These are phyloP conservation scores for Iberis amara DNA, from an alignment of 441 rosid genomes.

Conservation along the genomic window DNA sequence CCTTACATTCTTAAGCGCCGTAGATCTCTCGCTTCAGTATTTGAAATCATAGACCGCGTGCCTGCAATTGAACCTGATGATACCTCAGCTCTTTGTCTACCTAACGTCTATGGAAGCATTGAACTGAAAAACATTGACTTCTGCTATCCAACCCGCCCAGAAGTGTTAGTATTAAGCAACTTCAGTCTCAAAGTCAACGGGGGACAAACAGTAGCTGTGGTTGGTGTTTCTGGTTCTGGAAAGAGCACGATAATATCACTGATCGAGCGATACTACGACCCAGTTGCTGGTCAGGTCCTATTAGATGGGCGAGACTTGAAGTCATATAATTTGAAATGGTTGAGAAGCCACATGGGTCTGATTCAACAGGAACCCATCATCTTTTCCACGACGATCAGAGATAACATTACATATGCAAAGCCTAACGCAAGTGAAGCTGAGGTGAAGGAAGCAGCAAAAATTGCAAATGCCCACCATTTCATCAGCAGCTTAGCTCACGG, in stretches of 20 bases:
- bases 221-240: conserved; percentile 99
- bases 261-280: conserved; percentile 96
- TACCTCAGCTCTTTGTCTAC: conserved; percentile 77
- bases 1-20: conserved; percentile 97
- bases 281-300: conserved; percentile 93
- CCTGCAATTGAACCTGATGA: conserved; percentile 98
- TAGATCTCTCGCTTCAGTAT: conserved; percentile 83
- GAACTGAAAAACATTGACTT: conserved; percentile 93
- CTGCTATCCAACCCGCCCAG: conserved; percentile 92
- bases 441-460: conserved; percentile 96
- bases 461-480: conserved; percentile 98
- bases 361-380: conserved; percentile 96
- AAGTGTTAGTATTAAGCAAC: conserved; percentile 87
- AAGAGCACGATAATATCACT: conserved; percentile 96
- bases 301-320: conserved; percentile 89
- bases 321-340: conserved; percentile 82
- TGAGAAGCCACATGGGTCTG: conserved; percentile 89
- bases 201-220: conserved; percentile 95
- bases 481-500: conserved; percentile 97
- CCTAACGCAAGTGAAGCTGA: conserved; percentile 97
- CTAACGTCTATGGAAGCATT: conserved; percentile 94
- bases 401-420: conserved; percentile 90
- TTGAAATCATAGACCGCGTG: conserved; percentile 94
- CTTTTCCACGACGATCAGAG: conserved; percentile 90
- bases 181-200: conserved; percentile 92